Base-by-base conservation (phyloP, 2,329 filamentous ascomycete species). In the Ambrosiella xylebori region DNA sequence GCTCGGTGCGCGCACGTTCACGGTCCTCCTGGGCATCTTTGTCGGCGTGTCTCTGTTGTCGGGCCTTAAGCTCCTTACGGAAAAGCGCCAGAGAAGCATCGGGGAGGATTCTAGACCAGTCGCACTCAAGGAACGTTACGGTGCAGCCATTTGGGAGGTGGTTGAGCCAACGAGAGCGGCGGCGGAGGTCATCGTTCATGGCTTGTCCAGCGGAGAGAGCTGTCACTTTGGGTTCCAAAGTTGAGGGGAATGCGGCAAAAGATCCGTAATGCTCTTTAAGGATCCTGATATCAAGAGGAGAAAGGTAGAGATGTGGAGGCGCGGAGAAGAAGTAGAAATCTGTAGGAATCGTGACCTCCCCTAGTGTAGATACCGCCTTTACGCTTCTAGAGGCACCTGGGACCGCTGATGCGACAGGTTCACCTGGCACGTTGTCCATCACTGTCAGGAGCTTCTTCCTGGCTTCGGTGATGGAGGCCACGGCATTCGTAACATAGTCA, bases 61-160 rank as follows among this genome's bases (percentile, higher is more conserved):
- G 78, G 59, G 80, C 78, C 63, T 87, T 85, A 57, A 93, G 85
- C 61, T 95, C 88, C 0, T 75, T 71, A n/a, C 77, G 74, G 69
- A 95, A 96, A 1, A 77, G 76, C 44, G 81, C 81, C n/a, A 96
- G 73, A 2, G 87, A 78, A 55, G 87, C 84, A 0, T 82, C 76
- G 2, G 82, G 77, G 4, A 96, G 86, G 41, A 93, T 86, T 63
- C 95, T 89, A 2, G 87, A 89, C 90, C 90, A 96, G 68, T 96
- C 89, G 66, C 90, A 96, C 70, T 96, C 90, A 1, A 96, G 70
- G 65, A 95, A 95, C 63, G 78, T 88, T 47, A 96, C 86, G 63
- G 95, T 85, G 67, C 89, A 95, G n/a, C 90, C 90, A 55, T 86
- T 82, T 0, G 90, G 90, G 5, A 96, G 76, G 68, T 96, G 90